A percentile compares a stretch with the other conserved stretches of the same genome.
Evolutionary conservation across 1,284 basidiomycete genomes (phyloP).

Genomic region (Cryptococcus wingfieldii): DNA sequence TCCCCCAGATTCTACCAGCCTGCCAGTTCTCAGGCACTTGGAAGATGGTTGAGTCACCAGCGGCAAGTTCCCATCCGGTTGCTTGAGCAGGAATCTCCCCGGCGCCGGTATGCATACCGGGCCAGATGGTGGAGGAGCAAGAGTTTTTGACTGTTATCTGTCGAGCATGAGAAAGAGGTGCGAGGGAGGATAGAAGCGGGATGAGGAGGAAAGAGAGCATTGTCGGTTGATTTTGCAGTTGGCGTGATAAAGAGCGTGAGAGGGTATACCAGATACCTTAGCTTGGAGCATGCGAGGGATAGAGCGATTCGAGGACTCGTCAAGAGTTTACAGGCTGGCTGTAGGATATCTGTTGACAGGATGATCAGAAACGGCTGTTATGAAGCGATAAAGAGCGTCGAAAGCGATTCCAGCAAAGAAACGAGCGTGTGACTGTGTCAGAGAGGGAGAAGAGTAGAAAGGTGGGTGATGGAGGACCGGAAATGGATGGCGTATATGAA

Average conservation of each 20-base stretch:
- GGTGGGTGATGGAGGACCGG: no score
- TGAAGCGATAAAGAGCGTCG: no score
- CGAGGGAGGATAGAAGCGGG: conserved; percentile 1
- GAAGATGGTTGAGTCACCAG: conserved; percentile 11
- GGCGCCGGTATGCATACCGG: conserved; percentile 17
- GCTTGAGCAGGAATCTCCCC: conserved; percentile 17
- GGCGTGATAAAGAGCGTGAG: background rate
- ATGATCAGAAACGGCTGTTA: no score
- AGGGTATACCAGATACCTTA: background rate
- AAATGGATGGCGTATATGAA: no score
- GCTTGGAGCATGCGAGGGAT: no score
- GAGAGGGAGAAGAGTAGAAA: no score
- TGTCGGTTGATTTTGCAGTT: background rate
- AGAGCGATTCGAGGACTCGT: no score
- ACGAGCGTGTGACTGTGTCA: no score
- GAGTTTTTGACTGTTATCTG: conserved; percentile 26
- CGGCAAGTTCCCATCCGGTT: conserved; percentile 25
- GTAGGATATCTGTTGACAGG: no score
- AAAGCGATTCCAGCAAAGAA: no score
- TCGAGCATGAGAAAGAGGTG: conserved; percentile 9
- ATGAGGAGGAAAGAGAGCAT: conserved; percentile 3
- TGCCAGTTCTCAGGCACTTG: conserved; percentile 25
- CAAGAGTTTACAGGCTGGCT: no score
- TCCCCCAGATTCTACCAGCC: conserved; percentile 28
- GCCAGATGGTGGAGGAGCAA: conserved; percentile 29